Conservation (phyloP, 257 asterid species). For the Osmanthus fragrans region DNA sequence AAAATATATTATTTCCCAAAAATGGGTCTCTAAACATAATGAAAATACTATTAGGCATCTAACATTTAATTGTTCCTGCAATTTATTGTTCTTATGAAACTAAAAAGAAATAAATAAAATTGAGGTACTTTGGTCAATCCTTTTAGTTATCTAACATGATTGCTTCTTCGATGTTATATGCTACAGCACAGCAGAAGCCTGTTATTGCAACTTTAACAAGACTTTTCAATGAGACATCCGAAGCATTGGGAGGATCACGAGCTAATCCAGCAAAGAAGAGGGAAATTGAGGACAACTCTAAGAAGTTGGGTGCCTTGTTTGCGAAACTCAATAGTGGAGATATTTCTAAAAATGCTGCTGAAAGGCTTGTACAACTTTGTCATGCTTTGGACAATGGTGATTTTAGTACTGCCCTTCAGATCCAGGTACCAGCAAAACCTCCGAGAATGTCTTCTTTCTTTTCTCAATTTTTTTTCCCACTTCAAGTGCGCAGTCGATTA, state of each 20-base stretch:
- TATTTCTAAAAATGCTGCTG: slow-evolving; percentile 88
- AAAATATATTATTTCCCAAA: too few species aligned
- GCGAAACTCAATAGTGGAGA: slow-evolving; percentile 83
- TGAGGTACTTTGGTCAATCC: background rate
- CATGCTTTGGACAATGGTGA: slow-evolving; percentile 88
- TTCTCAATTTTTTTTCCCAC: background rate
- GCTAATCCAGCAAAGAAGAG: slow-evolving; percentile 93
- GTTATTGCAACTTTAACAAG: slow-evolving; percentile 83
- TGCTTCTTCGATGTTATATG: background rate
- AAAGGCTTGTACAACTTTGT: slow-evolving; percentile 87
- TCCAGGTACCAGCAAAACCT: slow-evolving; percentile 57
- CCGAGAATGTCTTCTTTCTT: background rate
- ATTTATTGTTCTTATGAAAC: background rate
- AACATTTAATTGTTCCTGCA: background rate
- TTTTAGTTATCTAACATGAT: background rate
- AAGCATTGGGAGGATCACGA: slow-evolving; percentile 85
- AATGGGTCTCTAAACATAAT: too few species aligned
- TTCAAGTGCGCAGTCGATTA: background rate
- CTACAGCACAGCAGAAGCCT: slow-evolving; percentile 82
- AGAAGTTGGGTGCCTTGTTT: slow-evolving; percentile 81
- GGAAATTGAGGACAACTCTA: slow-evolving; percentile 95
- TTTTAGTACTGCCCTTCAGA: slow-evolving; percentile 76
- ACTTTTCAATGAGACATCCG: slow-evolving; percentile 85
- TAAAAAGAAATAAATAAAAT: background rate
- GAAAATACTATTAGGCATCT: background rate